Evolutionary conservation across 2,329 filamentous ascomycete species (phyloP).

Genomic region (Hypoxylon sp.): DNA sequence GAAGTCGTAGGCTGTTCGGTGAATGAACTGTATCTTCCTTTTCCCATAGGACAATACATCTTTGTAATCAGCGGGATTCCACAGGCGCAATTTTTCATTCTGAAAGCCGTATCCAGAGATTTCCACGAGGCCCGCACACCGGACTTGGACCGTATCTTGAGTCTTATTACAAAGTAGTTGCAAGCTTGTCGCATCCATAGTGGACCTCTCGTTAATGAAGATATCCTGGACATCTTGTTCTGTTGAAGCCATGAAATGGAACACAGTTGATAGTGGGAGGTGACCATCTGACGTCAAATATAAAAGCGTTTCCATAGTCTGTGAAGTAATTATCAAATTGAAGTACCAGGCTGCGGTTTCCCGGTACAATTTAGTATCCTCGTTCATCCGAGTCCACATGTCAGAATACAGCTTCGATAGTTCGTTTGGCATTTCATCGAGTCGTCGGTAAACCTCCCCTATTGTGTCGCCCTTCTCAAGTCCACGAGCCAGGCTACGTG

Average conservation of each 20-base stretch:
- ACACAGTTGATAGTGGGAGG: neutral
- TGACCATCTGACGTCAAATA: too few relatives aligned
- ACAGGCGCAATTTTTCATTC: too few relatives aligned
- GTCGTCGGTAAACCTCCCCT: constrained; percentile 2
- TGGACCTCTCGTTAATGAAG: neutral
- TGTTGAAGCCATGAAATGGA: constrained; percentile 7
- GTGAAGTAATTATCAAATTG: constrained; percentile 14
- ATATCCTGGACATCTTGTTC: neutral
- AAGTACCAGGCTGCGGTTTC: constrained; percentile 11
- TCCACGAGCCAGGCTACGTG: constrained; percentile 13
- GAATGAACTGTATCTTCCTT: constrained; percentile 7
- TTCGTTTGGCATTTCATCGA: constrained; percentile 22
- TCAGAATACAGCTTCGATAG: constrained; percentile 23
- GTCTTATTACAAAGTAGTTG: neutral
- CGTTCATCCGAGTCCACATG: constrained; percentile 28
- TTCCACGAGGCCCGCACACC: constrained; percentile 27
- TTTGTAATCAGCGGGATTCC: neutral
- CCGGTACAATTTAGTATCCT: constrained; percentile 9
- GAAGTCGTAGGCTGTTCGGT: constrained; percentile 27
- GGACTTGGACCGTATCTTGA: neutral
- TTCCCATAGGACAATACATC: neutral
- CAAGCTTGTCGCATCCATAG: constrained; percentile 1
- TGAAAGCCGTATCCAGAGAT: too few relatives aligned
- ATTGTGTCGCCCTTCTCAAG: constrained; percentile 2
- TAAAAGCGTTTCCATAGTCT: too few relatives aligned